Evolutionary conservation across 495 filamentous ascomycete genomes (phyloP), one percentile per base, ranked within the genome.

Genomic region (Neurospora pannonica): DNA sequence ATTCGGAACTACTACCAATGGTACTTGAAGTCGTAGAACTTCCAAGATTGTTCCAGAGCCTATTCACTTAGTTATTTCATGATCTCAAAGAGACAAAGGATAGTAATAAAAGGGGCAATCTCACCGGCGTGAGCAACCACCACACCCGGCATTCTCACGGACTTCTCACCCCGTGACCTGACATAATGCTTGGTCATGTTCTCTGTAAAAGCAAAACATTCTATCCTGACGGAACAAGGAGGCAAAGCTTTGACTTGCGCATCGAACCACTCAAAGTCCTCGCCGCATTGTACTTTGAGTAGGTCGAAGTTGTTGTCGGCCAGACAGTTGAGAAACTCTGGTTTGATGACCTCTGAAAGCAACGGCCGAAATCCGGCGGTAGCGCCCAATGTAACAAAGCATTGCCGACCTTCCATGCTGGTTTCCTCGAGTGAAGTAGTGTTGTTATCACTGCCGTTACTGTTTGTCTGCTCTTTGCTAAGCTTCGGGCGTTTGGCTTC

Each of bases 31-130:
- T 38, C 94, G 88, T 38, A 97, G 85, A 0, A 90, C 94, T 79
- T 92, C 94, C 1, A 97, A 85, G 34, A 98, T 93, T n/a, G 92
- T 92, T 17, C 96, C 96, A 31, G 94, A 93, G 73, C 95, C 94
- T 97, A 70, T 2, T 6, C 15, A 9, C 13, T 67, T 19, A 34
- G 28, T 67, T 36, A 67, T 67, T 67, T 3, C 1, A 67, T 34
- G 5, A 11, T 38, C 19, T 71, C 15, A 69, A 15, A 48, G 34
- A 70, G 54, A 38, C 11, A 36, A 24, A 71, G 9, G 4, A 28
- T 38, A 8, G 24, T 3, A 71, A 31, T 4, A 60, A 62, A 38
- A 71, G 24, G 54, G 24, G 31, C 28, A 37, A 70, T 81, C 84
- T 81, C 85, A 95, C 95, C 96, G 74, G 93, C 95, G 85, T 99